Percentiles rank a stretch among this genome's conserved stretches.
Evolutionary conservation across 345 rosid species (phyloP).

Genomic region (Populus alba): DNA sequence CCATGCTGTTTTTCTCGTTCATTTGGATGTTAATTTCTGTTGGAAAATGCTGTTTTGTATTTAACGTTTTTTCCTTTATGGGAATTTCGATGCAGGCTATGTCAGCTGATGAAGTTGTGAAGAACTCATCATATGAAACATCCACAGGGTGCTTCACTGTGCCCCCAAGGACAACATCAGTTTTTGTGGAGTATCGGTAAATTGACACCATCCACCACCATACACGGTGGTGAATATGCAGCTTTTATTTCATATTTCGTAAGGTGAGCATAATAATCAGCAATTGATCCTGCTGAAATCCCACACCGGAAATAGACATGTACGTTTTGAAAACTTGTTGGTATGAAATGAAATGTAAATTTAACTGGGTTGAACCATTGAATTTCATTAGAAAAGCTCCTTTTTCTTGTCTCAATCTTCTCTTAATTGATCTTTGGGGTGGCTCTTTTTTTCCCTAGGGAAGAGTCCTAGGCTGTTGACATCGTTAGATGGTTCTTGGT

Average conservation of each 20-base stretch:
- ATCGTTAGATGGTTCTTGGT: not conserved
- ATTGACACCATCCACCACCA: constrained; percentile 6
- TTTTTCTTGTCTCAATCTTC: not conserved
- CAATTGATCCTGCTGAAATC: not conserved
- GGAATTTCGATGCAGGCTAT: constrained; percentile 34
- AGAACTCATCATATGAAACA: constrained; percentile 56
- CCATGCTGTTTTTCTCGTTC: not conserved
- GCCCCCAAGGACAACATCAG: constrained; percentile 64
- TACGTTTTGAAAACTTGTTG: not conserved
- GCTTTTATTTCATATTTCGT: not conserved
- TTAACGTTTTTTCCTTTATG: not conserved
- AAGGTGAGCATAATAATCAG: not conserved
- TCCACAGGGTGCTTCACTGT: constrained; percentile 53
- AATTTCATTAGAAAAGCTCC: not conserved
- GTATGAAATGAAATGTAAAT: not conserved
- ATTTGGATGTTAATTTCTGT: not conserved
- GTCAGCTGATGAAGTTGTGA: constrained; percentile 61
- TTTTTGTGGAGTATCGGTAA: constrained; percentile 61
- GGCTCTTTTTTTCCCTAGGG: not conserved
- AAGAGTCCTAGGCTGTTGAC: not conserved
- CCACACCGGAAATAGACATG: not conserved
- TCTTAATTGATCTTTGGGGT: not conserved
- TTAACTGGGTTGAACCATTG: not conserved
- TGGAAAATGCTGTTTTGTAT: not conserved
- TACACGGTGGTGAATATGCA: not conserved